Evolutionary conservation across 192 early-diverging fungal genomes (phyloP), one percentile per base, ranked within the genome.

Genomic region (Paraglomus occultum): DNA sequence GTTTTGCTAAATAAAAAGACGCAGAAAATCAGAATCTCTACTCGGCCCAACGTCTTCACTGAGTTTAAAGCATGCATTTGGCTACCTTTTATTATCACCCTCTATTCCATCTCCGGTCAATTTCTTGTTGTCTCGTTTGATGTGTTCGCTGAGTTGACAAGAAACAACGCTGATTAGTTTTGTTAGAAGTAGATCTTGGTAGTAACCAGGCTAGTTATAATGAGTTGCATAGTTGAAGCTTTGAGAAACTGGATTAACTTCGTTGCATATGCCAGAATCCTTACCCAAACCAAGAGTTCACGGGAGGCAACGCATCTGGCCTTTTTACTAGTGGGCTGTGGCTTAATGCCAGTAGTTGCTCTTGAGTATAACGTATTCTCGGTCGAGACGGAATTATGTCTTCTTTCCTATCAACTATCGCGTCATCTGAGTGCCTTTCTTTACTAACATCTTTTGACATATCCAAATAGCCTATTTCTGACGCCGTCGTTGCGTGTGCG

Each of bases 221-320:
- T 17, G n/a, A 50, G n/a, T 12, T 12, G n/a, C 11, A 50, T 50
- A 15, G 31, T 31, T 31, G 31, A 31, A 31, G 31, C 31, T 31
- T 15, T 31, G 31, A 31, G 31, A 31, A 31, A 31, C 31, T 31
- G 31, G 31, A 31, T 31, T 31, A 3, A 31, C 31, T 38, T 31
- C 31, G 31, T 31, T 31, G 31, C 31, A 31, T 31, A 31, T 31
- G 31, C 31, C 31, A 31, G 31, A 31, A 12, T 10, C 49, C 73
- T 47, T 71, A 80, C 79, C 73, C 75, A 62, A 77, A 80, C 79
- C 79, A 74, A n/a, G 71, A 51, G 64, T 42, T 74, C 10, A 64
- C 76, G 51, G 79, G 70, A 14, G 73, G 79, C 47, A 80, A 66
- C 10, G 71, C 73, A 14, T 68, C 73, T 49, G 79, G 79, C 47